Conservation (phyloP, 805 yeast species). For the Blastobotrys parvus region DNA sequence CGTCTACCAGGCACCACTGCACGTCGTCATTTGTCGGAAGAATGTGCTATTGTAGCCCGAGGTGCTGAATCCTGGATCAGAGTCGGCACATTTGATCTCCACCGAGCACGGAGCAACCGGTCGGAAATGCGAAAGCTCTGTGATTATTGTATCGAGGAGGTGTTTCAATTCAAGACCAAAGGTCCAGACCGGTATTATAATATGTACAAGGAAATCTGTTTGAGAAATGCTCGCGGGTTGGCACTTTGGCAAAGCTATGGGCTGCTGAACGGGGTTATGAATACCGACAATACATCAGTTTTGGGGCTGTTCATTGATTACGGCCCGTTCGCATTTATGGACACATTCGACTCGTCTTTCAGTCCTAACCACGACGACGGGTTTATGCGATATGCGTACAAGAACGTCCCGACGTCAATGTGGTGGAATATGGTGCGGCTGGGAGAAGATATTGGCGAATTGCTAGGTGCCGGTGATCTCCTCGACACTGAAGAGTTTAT, state of each 20-base stretch:
- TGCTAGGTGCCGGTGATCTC: conserved; percentile 63
- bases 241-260: conserved; percentile 91
- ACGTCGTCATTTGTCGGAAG: conserved; percentile 54
- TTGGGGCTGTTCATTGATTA: conserved; percentile 83
- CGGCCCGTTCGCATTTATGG: conserved; percentile 93
- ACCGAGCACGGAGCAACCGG: conserved; percentile 64
- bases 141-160: conserved; percentile 62
- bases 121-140: conserved; percentile 53
- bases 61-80: conserved; percentile 84
- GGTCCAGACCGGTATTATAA: conserved; percentile 51
- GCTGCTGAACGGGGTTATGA: conserved; percentile 86
- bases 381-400: conserved; percentile 60
- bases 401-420: conserved; percentile 75
- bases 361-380: conserved; percentile 90
- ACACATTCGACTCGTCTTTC: conserved; percentile 67
- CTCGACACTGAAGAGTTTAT: conserved; percentile 35
- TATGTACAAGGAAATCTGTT: conserved; percentile 61
- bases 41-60: conserved; percentile 77
- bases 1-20: conserved; percentile 70
- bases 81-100: conserved; percentile 80
- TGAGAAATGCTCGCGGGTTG: conserved; percentile 66
- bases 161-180: conserved; percentile 33
- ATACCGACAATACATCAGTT: conserved; percentile 91
- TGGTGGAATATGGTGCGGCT: conserved; percentile 90
- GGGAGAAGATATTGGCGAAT: conserved; percentile 76